Evolutionary conservation across 129 eudicot species (phyloP).

Genomic region (Tagetes patula): DNA sequence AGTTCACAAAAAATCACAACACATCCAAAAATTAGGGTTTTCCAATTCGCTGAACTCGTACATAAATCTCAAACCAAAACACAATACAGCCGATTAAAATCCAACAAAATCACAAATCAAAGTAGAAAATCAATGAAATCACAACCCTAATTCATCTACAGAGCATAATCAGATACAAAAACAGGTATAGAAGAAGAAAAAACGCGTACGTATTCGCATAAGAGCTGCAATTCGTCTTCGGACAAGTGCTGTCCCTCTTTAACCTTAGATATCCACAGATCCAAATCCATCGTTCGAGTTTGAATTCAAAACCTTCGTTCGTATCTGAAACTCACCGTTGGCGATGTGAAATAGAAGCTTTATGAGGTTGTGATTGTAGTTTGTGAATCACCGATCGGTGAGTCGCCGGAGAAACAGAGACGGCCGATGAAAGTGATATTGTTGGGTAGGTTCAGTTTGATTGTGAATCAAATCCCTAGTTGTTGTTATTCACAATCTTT

Average conservation of each 20-base stretch:
- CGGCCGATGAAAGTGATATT: conserved; percentile 29
- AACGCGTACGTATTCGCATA: conserved; percentile 83
- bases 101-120: conserved; percentile 3
- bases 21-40: conserved; percentile 34
- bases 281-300: conserved; percentile 74
- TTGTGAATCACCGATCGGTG: conserved; percentile 29
- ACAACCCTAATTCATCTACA: conserved; percentile 21
- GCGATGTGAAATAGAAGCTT: background rate
- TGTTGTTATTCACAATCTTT: background rate
- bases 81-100: conserved; percentile 1
- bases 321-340: conserved; percentile 2
- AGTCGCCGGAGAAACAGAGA: conserved; percentile 33
- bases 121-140: conserved; percentile 9
- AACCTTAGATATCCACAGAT: conserved; percentile 90
- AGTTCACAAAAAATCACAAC: conserved; percentile 15
- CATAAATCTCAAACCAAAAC: conserved; percentile 19
- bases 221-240: conserved; percentile 96
- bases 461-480: conserved; percentile 13
- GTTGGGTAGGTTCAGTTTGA: conserved; percentile 30
- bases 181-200: background rate
- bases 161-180: background rate
- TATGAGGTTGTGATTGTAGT: conserved; percentile 4
- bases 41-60: conserved; percentile 13
- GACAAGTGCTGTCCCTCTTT: conserved; percentile 97
- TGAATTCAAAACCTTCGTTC: background rate